Conservation (phyloP, 306 rosid species). For the Corylus americana region DNA sequence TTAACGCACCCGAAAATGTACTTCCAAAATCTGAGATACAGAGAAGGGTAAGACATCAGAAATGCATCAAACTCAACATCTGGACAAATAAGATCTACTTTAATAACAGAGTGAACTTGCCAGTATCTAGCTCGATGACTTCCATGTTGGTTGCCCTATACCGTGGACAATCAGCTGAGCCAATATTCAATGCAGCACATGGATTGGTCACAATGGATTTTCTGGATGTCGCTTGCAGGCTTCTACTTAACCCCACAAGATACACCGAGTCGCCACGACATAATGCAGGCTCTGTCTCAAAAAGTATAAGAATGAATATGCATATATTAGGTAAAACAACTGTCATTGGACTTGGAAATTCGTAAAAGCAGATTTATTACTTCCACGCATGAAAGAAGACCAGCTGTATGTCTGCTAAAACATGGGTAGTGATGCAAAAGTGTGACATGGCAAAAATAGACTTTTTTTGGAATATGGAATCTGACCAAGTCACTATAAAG, state of each 20-base stretch:
- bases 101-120: constrained; percentile 36
- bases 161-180: constrained; percentile 88
- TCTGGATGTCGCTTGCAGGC: constrained; percentile 98
- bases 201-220: constrained; percentile 95
- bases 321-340: background rate
- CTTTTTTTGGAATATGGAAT: constrained; percentile 1
- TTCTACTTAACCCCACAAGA: constrained; percentile 95
- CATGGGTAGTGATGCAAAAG: background rate
- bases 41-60: constrained; percentile 15
- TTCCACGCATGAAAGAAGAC: background rate
- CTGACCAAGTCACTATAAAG: background rate
- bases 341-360: background rate
- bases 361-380: background rate
- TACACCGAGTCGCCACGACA: constrained; percentile 90
- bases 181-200: constrained; percentile 88
- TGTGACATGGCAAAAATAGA: background rate
- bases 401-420: background rate
- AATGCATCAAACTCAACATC: constrained; percentile 16
- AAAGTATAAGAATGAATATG: constrained; percentile 19
- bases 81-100: constrained; percentile 5
- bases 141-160: constrained; percentile 97
- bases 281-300: constrained; percentile 73
- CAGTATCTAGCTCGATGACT: constrained; percentile 97
- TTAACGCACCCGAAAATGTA: constrained; percentile 87
- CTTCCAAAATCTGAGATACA: constrained; percentile 82